Evolutionary conservation across 306 rosid species (phyloP), one percentile per base, ranked within the genome.

Genomic region (Sindora glabra): DNA sequence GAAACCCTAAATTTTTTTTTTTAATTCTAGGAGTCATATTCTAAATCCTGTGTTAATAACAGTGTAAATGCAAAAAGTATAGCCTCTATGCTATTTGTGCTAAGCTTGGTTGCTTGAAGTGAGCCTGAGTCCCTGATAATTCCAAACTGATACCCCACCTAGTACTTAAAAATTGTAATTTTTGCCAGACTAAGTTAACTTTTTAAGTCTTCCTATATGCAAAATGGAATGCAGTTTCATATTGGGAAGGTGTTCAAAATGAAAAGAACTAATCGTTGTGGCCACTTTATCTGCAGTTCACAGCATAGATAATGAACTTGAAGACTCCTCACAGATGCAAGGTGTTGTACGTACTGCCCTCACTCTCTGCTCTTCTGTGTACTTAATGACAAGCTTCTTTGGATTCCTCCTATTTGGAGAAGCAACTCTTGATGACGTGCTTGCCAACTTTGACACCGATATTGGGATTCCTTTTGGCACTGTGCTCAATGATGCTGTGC

Each of bases 251-350:
- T 23, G 41, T 51, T 27, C 6, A 33, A 52, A n/a, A 50, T 62
- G 56, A 17, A 25, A 19, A 14, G 40, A 8, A 50, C 60, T 77
- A 26, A 69, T 68, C 33, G 36, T 16, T 70, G 21, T 30, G 23
- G n/a, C 17, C 17, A 14, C 38, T 70, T 74, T 48, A 62, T 75
- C 62, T 79, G 76, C 92, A 89, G 97, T 89, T 71, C 97, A 89
- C 80, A 89, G 82, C 81, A 89, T 89, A 36, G 84, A 86, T 71
- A 89, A 89, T 36, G 97, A 89, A 66, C 97, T 89, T 34, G 92
- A 89, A 71, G 95, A 89, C 77, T 70, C 83, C 23, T 77, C 92
- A 16, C 87, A 83, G 78, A 86, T 89, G 64, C 83, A 70, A 69
- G 76, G 86, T 26, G 95, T 89, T 69, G 95, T 83, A 33, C 81